phyloP scores from a whole-genome alignment of 805 yeast genomes.

The Jamesozyma lodderae region DNA sequence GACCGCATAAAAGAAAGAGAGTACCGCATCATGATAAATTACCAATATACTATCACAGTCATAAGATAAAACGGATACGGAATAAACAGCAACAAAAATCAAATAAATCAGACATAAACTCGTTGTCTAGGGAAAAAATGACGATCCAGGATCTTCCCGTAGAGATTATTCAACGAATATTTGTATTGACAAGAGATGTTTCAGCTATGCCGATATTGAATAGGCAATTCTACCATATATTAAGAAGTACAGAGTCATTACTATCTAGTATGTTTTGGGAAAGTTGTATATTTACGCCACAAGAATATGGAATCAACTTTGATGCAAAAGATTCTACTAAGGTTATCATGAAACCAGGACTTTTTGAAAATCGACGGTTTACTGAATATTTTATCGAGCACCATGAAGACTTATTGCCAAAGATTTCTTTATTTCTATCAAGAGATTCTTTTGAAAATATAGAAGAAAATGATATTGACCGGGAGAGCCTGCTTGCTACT shows the following conservation, averaged over 20 bases:
- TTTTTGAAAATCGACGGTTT: constrained; percentile 6
- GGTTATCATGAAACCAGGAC: constrained; percentile 5
- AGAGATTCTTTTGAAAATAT: constrained; percentile 1
- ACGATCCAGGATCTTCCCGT: constrained; percentile 8
- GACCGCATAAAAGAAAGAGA: constrained; percentile 12
- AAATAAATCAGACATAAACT: not conserved
- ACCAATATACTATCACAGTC: constrained; percentile 6
- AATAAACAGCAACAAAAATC: not conserved
- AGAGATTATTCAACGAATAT: constrained; percentile 13
- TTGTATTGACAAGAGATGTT: constrained; percentile 4
- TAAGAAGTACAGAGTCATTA: constrained; percentile 12
- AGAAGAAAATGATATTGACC: constrained; percentile 1
- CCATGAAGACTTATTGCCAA: constrained; percentile 1
- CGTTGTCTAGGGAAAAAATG: not conserved
- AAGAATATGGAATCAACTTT: not conserved
- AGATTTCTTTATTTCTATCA: constrained; percentile 5
- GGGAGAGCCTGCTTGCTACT: too few relatives aligned
- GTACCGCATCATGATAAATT: constrained; percentile 2
- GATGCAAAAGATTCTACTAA: not conserved
- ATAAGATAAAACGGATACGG: not conserved
- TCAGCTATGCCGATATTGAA: constrained; percentile 7
- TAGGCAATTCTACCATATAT: constrained; percentile 10
- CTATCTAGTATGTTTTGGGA: constrained; percentile 8
- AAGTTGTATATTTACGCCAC: constrained; percentile 6
- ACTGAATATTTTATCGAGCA: constrained; percentile 4